Evolutionary conservation across 192 early-diverging fungal species (phyloP), one percentile per base, ranked within the genome.

Genomic region (Geosiphon pyriformis): DNA sequence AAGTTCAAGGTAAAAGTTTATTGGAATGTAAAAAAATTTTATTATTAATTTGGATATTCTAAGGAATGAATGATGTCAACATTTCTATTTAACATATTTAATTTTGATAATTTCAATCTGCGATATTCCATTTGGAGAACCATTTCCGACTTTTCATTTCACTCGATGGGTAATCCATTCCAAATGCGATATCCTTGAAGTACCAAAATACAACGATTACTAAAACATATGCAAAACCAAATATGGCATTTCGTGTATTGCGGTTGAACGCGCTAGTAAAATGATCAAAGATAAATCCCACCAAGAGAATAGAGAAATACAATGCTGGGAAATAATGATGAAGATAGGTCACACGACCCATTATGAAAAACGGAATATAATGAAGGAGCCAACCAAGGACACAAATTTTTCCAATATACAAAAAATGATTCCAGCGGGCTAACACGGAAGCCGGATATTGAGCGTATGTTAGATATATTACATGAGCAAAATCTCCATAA

Each of bases 311-410:
- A 18, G 88, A 86, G 82, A 96, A 99, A 75, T 98, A 96, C 29
- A 96, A 70, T 0, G 94, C 92, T 1, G 95, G 94, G 78, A 96
- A 96, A 72, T 98, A 98, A 74, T 98, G 96, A 72, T 99, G 96
- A 33, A 97, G 74, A 58, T 97, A 98, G 0, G 89, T 93, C 46
- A 97, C 93, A 31, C 96, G 89, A 30, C 95, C 95, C 93, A 99
- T 98, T 56, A 96, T 83, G 68, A 76, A 95, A 80, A 96, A 98
- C 20, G 95, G 95, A 31, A 89, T 37, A 74, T 96, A 99, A 74
- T 99, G 96, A 52, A 96, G 72, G 50, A 88, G 78, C 95, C 94
- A 99, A n/a, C 94, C 95, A 42, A 87, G 72, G 23, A 87, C 77
- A 46, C 92, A 82, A 15, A 90, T 72, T 68, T 91, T 88, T 20